Conservation (phyloP, 768 basidiomycete species). For the Naganishia friedmannii region DNA sequence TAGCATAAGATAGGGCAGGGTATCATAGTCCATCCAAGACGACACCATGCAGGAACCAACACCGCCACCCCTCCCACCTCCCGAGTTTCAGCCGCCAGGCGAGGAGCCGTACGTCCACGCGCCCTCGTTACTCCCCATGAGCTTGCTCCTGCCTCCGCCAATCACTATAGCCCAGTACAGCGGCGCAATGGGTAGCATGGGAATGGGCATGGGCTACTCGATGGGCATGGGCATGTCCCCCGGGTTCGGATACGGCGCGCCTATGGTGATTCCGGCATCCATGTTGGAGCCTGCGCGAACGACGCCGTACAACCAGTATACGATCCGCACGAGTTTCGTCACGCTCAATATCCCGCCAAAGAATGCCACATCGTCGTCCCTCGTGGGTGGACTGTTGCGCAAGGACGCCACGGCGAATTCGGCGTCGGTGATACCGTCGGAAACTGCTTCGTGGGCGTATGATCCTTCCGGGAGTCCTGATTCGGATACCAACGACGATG, state of each 20-base stretch:
- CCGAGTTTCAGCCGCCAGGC: conserved; percentile 22
- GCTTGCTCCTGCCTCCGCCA: conserved; percentile 14
- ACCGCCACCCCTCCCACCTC: not conserved
- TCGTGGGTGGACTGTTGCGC: conserved; percentile 40
- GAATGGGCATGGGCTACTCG: not conserved
- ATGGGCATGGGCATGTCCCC: conserved; percentile 18
- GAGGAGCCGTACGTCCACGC: conserved; percentile 22
- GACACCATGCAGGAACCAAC: conserved; percentile 9
- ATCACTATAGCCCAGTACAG: conserved; percentile 13
- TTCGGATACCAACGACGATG: conserved; percentile 25
- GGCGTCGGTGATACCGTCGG: not conserved
- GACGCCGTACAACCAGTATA: conserved; percentile 28
- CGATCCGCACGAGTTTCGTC: conserved; percentile 44
- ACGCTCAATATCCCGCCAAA: conserved; percentile 44
- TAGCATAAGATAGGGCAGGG: too few relatives aligned
- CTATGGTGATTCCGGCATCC: conserved; percentile 2
- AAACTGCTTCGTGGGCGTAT: conserved; percentile 20
- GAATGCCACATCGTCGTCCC: conserved; percentile 17
- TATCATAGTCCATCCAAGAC: not conserved
- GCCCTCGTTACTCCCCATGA: conserved; percentile 14
- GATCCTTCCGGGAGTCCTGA: conserved; percentile 12
- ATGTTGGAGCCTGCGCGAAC: conserved; percentile 10
- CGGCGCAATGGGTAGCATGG: conserved; percentile 15
- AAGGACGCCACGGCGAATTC: conserved; percentile 7
- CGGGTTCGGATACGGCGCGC: conserved; percentile 1